Conservation (phyloP, 805 yeast species). For the Cyberlindnera xishuangbannaensis region DNA sequence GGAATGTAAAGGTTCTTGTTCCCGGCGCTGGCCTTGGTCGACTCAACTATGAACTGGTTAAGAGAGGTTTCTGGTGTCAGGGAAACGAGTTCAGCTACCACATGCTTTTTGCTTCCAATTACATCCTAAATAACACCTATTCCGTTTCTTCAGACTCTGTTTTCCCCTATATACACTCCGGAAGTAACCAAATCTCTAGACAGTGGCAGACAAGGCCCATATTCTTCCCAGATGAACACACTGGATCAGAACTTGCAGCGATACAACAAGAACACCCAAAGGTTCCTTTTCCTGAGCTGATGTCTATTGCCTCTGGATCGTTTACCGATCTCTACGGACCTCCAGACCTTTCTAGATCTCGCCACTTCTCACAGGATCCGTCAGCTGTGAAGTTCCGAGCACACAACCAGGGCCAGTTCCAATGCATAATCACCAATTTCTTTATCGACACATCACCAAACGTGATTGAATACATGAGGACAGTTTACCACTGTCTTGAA, state of each 20-base stretch:
- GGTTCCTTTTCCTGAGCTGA: constrained; percentile 41
- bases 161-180: constrained; percentile 50
- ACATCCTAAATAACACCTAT: constrained; percentile 42
- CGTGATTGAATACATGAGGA: constrained; percentile 48
- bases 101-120: constrained; percentile 54
- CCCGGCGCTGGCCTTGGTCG: constrained; percentile 68
- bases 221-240: constrained; percentile 47
- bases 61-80: constrained; percentile 52
- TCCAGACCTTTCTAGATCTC: constrained; percentile 13
- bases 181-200: constrained; percentile 40
- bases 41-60: constrained; percentile 48
- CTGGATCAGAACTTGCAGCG: constrained; percentile 31
- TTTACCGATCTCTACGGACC: constrained; percentile 66
- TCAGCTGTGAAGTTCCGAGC: constrained; percentile 37
- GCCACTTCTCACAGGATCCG: constrained; percentile 25
- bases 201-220: constrained; percentile 45
- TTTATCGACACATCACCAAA: constrained; percentile 62
- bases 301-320: constrained; percentile 73
- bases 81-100: constrained; percentile 65
- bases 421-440: constrained; percentile 48
- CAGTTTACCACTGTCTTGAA: constrained; percentile 41
- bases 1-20: constrained; percentile 39
- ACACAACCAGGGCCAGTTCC: constrained; percentile 34
- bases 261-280: constrained; percentile 31
- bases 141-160: constrained; percentile 35